Percentiles rank a stretch among this genome's conserved stretches.
phyloP scores from a whole-genome alignment of 805 yeast genomes.

The Kuraishia floccosa region DNA sequence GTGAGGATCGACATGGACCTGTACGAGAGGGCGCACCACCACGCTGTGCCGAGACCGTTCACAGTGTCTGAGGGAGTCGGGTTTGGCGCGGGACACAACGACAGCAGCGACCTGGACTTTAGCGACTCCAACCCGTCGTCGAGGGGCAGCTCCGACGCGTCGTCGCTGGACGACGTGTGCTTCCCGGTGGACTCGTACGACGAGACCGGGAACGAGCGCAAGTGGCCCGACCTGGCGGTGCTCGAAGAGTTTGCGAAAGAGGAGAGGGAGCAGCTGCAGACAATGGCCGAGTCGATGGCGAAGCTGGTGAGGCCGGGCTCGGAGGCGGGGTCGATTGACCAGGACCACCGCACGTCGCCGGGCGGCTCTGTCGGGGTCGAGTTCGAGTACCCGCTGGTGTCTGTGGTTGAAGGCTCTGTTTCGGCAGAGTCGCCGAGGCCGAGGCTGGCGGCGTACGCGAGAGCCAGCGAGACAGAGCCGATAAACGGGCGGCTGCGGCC shows the following conservation, averaged over 20 bases:
- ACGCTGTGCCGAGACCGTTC: not conserved
- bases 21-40: not conserved
- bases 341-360: slow-evolving; percentile 11
- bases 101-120: slow-evolving; percentile 3
- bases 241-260: slow-evolving; percentile 68
- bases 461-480: slow-evolving; percentile 45
- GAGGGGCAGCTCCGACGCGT: slow-evolving; percentile 47
- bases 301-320: slow-evolving; percentile 6
- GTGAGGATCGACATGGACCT: not conserved
- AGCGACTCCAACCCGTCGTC: slow-evolving; percentile 47
- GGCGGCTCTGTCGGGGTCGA: slow-evolving; percentile 18
- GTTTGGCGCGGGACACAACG: slow-evolving; percentile 1
- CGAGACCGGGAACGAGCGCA: slow-evolving; percentile 19
- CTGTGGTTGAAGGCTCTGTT: slow-evolving; percentile 15
- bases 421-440: slow-evolving; percentile 11
- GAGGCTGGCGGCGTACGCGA: slow-evolving; percentile 9
- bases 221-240: slow-evolving; percentile 80
- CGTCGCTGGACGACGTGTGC: slow-evolving; percentile 88
- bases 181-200: slow-evolving; percentile 58
- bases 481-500: slow-evolving; percentile 64
- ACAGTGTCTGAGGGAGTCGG: no score
- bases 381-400: slow-evolving; percentile 24
- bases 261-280: slow-evolving; percentile 34
- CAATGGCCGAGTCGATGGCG: slow-evolving; percentile 13
- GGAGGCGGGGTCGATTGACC: slow-evolving; percentile 7